phyloP scores from a whole-genome alignment of 2,329 filamentous ascomycete genomes.

The Penicillium fuscoglaucum region DNA sequence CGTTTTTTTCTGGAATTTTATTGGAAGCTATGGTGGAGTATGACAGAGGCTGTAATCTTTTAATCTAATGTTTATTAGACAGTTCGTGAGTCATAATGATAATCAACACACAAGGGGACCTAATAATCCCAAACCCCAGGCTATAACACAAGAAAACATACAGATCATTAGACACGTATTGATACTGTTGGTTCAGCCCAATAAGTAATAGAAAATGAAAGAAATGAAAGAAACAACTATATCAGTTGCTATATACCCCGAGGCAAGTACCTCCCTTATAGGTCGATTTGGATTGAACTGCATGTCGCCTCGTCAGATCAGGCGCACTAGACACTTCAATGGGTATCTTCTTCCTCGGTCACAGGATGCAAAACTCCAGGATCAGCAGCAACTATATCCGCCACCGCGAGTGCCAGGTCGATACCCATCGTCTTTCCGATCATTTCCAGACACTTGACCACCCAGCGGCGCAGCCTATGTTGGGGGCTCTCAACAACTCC shows the following conservation, averaged over 20 bases:
- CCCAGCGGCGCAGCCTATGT: constrained; percentile 35
- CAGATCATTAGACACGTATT: not conserved
- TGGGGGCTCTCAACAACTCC: constrained; percentile 32
- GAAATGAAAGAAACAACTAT: not conserved
- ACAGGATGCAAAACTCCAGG: constrained; percentile 27
- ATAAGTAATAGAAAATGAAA: not conserved
- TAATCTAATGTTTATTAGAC: not conserved
- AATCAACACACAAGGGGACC: not conserved
- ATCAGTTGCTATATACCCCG: not conserved
- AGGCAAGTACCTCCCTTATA: constrained; percentile 3
- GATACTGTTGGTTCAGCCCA: not conserved
- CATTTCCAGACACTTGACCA: constrained; percentile 31
- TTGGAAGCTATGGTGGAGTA: not conserved
- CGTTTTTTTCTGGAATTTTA: not conserved
- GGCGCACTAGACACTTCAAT: constrained; percentile 4
- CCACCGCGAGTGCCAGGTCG: constrained; percentile 40
- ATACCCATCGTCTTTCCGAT: constrained; percentile 41
- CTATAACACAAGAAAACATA: not conserved
- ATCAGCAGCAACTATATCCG: constrained; percentile 34
- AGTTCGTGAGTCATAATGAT: constrained; percentile 1
- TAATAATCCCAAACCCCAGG: not conserved
- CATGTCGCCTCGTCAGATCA: not conserved
- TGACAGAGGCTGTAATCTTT: not conserved
- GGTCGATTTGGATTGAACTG: constrained; percentile 4
- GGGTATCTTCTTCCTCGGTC: constrained; percentile 22